Evolutionary conservation across 768 basidiomycete species (phyloP).

Genomic region (Pleurotus citrinopileatus): DNA sequence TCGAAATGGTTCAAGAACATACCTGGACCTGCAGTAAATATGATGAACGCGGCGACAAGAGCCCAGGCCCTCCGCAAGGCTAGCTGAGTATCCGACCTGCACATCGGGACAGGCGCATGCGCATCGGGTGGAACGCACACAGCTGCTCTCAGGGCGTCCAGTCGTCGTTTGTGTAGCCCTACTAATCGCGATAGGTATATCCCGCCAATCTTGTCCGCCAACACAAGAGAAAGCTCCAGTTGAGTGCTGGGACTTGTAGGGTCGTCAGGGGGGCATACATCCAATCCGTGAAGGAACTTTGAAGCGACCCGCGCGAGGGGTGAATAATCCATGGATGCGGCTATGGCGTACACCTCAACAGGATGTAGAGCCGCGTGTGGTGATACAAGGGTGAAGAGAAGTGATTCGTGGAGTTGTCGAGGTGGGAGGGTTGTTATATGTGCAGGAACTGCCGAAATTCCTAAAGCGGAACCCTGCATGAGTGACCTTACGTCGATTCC

Average conservation of each 20-base stretch:
- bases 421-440: neutral
- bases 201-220: constrained; percentile 1
- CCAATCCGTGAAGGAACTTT: neutral
- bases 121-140: neutral
- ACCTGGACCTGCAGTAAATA: neutral
- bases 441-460: neutral
- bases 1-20: neutral
- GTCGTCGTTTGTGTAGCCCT: neutral
- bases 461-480: neutral
- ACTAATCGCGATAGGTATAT: neutral
- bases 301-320: neutral
- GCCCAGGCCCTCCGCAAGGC: constrained; percentile 1
- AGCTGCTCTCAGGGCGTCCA: neutral
- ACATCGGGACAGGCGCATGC: neutral
- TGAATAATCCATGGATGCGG: neutral
- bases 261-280: neutral
- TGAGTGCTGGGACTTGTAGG: neutral
- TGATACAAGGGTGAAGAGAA: neutral
- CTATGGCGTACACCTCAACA: constrained; percentile 1
- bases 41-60: neutral
- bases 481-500: neutral
- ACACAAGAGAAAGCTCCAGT: neutral
- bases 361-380: constrained; percentile 1
- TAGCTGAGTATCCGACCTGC: neutral
- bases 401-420: neutral